Conservation (phyloP, 2,329 filamentous ascomycete species). For the Stenocarpella maydis region DNA sequence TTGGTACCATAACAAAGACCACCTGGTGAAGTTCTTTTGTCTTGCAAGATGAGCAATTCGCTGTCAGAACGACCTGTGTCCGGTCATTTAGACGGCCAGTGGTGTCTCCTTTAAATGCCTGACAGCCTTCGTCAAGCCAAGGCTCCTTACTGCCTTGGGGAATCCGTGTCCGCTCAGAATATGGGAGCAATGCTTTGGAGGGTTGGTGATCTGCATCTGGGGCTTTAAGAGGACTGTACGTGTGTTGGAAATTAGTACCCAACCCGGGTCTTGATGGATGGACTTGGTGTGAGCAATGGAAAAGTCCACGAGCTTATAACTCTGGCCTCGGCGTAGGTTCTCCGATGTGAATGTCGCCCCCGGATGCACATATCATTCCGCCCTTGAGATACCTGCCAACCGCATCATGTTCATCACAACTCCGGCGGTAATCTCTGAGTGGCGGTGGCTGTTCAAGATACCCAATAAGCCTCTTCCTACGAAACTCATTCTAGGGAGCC, state of each 20-base stretch:
- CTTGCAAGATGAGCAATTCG: not conserved
- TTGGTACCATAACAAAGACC: not conserved
- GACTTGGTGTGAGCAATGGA: not conserved
- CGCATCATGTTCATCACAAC: not conserved
- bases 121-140: not conserved
- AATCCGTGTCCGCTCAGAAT: not conserved
- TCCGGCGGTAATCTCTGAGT: too few relatives aligned
- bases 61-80: not conserved
- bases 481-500: not conserved
- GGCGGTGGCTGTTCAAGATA: not conserved
- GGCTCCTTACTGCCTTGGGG: not conserved
- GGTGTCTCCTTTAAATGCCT: not conserved
- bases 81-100: too few relatives aligned
- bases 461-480: too few relatives aligned
- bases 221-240: not conserved
- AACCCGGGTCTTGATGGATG: not conserved
- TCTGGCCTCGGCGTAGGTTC: not conserved
- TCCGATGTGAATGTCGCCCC: not conserved
- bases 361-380: not conserved
- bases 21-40: not conserved
- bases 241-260: too few relatives aligned
- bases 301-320: too few relatives aligned
- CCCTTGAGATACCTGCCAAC: not conserved
- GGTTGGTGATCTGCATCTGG: not conserved
- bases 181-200: not conserved